Base-by-base conservation (phyloP, 306 rosid species). In the Betula pendula region DNA sequence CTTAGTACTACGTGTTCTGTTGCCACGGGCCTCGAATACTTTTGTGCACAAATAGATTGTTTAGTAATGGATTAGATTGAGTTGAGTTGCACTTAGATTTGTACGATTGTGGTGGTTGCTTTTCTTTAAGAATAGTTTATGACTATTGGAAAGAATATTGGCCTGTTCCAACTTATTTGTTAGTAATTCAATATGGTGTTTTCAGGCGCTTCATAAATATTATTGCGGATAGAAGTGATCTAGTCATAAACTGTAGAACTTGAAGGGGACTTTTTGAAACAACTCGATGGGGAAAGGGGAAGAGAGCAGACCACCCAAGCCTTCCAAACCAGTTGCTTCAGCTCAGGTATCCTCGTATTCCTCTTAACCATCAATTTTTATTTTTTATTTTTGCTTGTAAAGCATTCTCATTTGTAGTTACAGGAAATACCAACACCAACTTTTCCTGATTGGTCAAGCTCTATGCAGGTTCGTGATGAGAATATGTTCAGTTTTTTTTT, bases 401-500 rank as follows among this genome's bases (percentile, higher is more conserved):
- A n/a, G 50, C 20, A 17, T 70, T 42, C 58, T 12, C 14, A 6
- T 72, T 73, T 24, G 77, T 74, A 5, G 71, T 17, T 77, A 42
- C 88, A 90, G 97, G 98, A 96, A 76, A 73, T 87, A 19, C 94
- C 96, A 9, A 56, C 82, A 16, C 75, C 83, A 20, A 97, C 94
- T 6, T 96, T 89, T 84, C 87, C 98, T 45, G 99, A 96, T 85
- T 96, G 99, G 99, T 89, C 99, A 40, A 85, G 81, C 85, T 84
- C 97, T 69, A 87, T 96, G 96, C 97, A 95, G 97, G 99, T 92
- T 81, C 71, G 35, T 75, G 81, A 62, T 40, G 33, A 65, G 25
- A 45, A 78, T 62, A 38, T 77, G 53, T 25, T 81, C 50, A 68
- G 74, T 47, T 38, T 76, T 58, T 77, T 68, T 71, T 38, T 6